Percentiles rank a stretch among this genome's conserved stretches.
Evolutionary conservation across 768 basidiomycete species (phyloP).

Genomic region (Boletellus sp.): DNA sequence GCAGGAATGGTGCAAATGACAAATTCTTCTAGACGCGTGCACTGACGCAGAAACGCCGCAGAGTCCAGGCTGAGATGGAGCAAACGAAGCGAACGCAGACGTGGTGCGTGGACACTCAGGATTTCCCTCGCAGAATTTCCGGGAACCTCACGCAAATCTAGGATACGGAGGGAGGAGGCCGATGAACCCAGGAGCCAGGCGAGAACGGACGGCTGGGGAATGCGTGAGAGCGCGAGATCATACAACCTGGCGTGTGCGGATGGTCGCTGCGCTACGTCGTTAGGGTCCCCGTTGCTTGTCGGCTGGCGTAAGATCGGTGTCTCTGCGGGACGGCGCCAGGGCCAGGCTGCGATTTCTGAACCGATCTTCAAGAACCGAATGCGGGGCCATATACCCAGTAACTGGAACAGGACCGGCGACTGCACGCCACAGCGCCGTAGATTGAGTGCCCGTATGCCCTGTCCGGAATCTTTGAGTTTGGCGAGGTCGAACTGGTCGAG

Average conservation of each 20-base stretch:
- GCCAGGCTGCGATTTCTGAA: slow-evolving; percentile 35
- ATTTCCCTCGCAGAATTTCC: slow-evolving; percentile 21
- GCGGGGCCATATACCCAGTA: slow-evolving; percentile 36
- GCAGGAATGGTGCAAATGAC: slow-evolving; percentile 34
- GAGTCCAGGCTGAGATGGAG: slow-evolving; percentile 33
- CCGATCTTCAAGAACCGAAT: slow-evolving; percentile 39
- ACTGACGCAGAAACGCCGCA: slow-evolving; percentile 33
- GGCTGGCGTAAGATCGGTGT: slow-evolving; percentile 7
- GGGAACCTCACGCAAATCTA: slow-evolving; percentile 39
- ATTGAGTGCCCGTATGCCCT: slow-evolving; percentile 31
- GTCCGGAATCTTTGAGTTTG: slow-evolving; percentile 21
- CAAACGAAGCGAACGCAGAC: slow-evolving; percentile 43
- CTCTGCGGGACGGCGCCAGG: slow-evolving; percentile 24
- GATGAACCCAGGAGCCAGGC: slow-evolving; percentile 40
- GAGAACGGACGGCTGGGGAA: slow-evolving; percentile 29
- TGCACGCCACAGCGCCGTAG: slow-evolving; percentile 36
- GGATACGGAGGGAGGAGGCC: slow-evolving; percentile 33
- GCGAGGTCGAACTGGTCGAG: slow-evolving; percentile 26
- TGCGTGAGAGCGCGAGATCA: slow-evolving; percentile 39
- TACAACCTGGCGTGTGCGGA: slow-evolving; percentile 30
- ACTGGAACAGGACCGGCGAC: slow-evolving; percentile 42
- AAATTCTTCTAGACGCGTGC: slow-evolving; percentile 40
- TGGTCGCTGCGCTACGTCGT: not conserved
- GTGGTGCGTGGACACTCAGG: slow-evolving; percentile 29
- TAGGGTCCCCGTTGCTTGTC: not conserved